Conservation (phyloP, 208 protist genomes). For the Trichomonas gallinae region DNA sequence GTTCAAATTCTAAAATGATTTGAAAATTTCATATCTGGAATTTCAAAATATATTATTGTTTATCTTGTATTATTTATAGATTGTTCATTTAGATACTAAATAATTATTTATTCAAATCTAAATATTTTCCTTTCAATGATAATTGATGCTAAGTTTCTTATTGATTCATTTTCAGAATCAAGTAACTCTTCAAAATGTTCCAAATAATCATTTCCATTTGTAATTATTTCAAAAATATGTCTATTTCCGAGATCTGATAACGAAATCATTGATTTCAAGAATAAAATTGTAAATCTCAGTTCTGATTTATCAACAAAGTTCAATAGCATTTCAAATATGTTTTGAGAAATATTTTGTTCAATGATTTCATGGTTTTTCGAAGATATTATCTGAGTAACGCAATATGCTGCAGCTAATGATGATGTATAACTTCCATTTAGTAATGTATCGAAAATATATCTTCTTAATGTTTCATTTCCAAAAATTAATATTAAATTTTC, state of each 20-base stretch:
- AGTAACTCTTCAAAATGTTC: not conserved
- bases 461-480: not conserved
- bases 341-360: not conserved
- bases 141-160: not conserved
- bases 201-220: not conserved
- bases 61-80: too few species aligned
- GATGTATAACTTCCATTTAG: not conserved
- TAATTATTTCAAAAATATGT: not conserved
- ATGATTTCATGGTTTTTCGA: not conserved
- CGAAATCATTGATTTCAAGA: not conserved
- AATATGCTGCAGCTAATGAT: not conserved
- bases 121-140: not conserved
- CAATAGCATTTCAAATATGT: not conserved
- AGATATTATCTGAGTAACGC: not conserved
- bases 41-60: too few species aligned
- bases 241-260: not conserved
- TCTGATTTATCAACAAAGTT: not conserved
- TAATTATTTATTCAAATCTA: not conserved
- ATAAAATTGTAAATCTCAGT: not conserved
- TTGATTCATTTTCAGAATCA: not conserved
- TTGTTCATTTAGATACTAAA: too few species aligned
- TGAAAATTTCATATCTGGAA: too few species aligned
- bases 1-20: not conserved
- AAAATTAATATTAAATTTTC: not conserved
- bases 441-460: not conserved